phyloP scores from a whole-genome alignment of 1,139 yeast species.

The Candida gigantensis region DNA sequence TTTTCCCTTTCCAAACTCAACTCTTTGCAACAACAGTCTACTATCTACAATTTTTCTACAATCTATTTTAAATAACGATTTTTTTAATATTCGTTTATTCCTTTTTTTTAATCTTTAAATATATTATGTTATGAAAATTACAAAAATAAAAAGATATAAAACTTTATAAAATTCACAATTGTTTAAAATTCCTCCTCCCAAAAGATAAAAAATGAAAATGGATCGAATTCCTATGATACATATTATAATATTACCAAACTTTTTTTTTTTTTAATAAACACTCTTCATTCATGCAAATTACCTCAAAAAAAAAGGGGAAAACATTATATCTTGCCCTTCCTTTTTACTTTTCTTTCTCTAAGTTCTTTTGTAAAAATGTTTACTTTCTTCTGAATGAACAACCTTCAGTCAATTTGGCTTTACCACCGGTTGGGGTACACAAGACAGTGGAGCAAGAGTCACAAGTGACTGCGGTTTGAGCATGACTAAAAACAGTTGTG shows the following conservation, averaged over 20 bases:
- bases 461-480: slow-evolving; percentile 99
- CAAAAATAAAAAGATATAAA: background rate
- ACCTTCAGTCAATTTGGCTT: slow-evolving; percentile 98
- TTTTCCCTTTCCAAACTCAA: no score
- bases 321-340: no score
- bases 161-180: slow-evolving; percentile 5
- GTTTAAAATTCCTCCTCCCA: slow-evolving; percentile 4
- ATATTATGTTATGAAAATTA: no score
- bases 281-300: background rate
- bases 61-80: no score
- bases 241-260: slow-evolving; percentile 6
- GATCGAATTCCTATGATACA: slow-evolving; percentile 7
- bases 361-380: slow-evolving; percentile 21
- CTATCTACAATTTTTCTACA: no score
- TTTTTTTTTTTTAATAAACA: background rate
- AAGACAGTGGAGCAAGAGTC: slow-evolving; percentile 97
- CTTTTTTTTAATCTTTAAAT: slow-evolving; percentile 2
- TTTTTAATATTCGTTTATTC: no score
- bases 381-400: slow-evolving; percentile 99
- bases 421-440: slow-evolving; percentile 99
- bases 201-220: background rate
- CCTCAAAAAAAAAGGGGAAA: no score
- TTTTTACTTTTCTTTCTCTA: background rate
- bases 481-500: slow-evolving; percentile 99
- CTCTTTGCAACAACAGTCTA: no score